Conservation (phyloP, 2,329 filamentous ascomycete species). For the Fusarium equiseti region DNA sequence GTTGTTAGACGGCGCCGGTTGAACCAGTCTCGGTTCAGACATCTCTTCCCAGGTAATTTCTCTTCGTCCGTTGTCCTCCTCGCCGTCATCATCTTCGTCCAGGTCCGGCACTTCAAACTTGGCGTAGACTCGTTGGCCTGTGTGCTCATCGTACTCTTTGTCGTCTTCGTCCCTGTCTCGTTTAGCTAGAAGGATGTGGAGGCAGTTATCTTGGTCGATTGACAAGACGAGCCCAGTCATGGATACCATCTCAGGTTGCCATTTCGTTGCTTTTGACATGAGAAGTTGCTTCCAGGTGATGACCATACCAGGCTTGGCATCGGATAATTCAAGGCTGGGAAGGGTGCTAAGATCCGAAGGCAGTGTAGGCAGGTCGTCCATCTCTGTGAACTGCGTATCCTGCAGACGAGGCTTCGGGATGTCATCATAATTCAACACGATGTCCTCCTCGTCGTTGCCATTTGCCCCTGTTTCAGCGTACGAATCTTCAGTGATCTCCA, state of each 20-base stretch:
- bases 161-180: conserved; percentile 72
- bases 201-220: conserved; percentile 60
- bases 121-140: conserved; percentile 79
- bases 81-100: conserved; percentile 66
- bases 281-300: conserved; percentile 76
- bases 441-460: conserved; percentile 44
- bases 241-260: conserved; percentile 72
- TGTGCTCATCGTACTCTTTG: conserved; percentile 72
- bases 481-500: conserved; percentile 10
- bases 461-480: conserved; percentile 12
- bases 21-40: conserved; percentile 75
- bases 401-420: conserved; percentile 50
- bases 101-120: conserved; percentile 81
- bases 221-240: conserved; percentile 76
- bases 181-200: conserved; percentile 75
- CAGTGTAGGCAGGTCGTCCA: conserved; percentile 73
- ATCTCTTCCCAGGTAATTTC: conserved; percentile 71
- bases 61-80: conserved; percentile 72
- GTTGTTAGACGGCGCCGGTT: conserved; percentile 50
- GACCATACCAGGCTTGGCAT: conserved; percentile 69
- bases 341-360: conserved; percentile 69
- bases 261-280: conserved; percentile 71
- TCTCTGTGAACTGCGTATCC: conserved; percentile 60
- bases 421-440: conserved; percentile 58
- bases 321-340: conserved; percentile 60